These are phyloP conservation scores for Puya raimondii DNA, from an alignment of 176 grass and related monocot species.

Conservation along the genomic window DNA sequence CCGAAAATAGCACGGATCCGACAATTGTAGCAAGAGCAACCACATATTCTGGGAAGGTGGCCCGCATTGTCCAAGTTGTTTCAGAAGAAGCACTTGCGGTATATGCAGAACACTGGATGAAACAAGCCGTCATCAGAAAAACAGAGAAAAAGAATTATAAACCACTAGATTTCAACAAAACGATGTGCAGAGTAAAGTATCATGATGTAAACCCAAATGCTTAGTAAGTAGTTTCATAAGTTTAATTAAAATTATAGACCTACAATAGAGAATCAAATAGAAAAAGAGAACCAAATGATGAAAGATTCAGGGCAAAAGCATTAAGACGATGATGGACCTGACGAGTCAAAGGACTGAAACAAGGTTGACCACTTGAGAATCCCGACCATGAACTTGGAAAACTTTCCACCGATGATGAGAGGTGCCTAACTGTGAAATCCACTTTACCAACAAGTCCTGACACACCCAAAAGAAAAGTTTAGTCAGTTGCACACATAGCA, in stretches of 20 bases:
- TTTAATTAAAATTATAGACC: background rate
- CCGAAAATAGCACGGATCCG: slow-evolving; percentile 93
- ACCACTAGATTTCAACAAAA: too few relatives aligned
- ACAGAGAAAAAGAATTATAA: background rate
- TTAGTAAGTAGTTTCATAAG: background rate
- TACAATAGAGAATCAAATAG: background rate
- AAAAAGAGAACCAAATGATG: background rate
- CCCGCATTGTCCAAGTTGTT: slow-evolving; percentile 93
- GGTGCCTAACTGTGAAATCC: slow-evolving; percentile 96
- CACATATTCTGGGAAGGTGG: slow-evolving; percentile 93
- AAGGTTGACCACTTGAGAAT: slow-evolving; percentile 85
- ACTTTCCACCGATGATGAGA: slow-evolving; percentile 56
- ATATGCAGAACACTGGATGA: slow-evolving; percentile 68
- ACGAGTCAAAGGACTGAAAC: slow-evolving; percentile 28
- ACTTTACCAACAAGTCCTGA: slow-evolving; percentile 86
- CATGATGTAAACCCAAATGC: background rate
- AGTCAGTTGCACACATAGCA: slow-evolving; percentile 13
- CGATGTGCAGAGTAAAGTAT: background rate
- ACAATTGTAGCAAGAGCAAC: slow-evolving; percentile 94
- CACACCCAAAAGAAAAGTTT: slow-evolving; percentile 13
- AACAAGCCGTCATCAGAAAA: background rate
- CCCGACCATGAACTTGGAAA: slow-evolving; percentile 60
- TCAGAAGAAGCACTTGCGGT: slow-evolving; percentile 52
- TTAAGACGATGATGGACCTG: slow-evolving; percentile 26
- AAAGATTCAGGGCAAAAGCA: background rate